Conservation (phyloP, 2,329 filamentous ascomycete genomes). For the Chaetomium strumarium region DNA sequence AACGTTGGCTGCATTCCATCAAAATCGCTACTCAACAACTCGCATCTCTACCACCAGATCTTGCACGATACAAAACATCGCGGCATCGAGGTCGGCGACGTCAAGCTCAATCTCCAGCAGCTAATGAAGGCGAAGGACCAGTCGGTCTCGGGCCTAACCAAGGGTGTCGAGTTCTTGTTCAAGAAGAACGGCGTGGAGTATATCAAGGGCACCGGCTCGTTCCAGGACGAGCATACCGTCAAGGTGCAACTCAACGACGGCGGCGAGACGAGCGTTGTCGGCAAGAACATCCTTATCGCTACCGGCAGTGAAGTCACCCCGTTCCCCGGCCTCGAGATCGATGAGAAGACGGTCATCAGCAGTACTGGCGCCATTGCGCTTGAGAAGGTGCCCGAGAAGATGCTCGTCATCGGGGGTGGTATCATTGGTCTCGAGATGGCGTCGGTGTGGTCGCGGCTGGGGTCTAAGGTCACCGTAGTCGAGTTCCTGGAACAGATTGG, state of each 20-base stretch:
- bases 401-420: conserved; percentile 95
- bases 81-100: conserved; percentile 94
- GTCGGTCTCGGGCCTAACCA: conserved; percentile 82
- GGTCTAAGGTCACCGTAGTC: conserved; percentile 91
- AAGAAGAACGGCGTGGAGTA: conserved; percentile 99
- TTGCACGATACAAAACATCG: conserved; percentile 95
- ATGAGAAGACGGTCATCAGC: conserved; percentile 95
- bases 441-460: conserved; percentile 93
- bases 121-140: conserved; percentile 99
- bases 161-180: conserved; percentile 95
- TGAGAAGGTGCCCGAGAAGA: conserved; percentile 86
- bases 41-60: conserved; percentile 94
- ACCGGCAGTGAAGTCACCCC: conserved; percentile 93
- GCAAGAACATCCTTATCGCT: conserved; percentile 97
- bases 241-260: conserved; percentile 87
- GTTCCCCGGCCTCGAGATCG: conserved; percentile 91
- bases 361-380: conserved; percentile 92
- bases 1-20: conserved; percentile 99
- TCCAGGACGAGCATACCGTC: conserved; percentile 84
- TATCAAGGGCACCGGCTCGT: conserved; percentile 85
- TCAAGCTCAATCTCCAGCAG: conserved; percentile 88
- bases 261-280: conserved; percentile 78
- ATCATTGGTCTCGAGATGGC: conserved; percentile 99
- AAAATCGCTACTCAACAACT: conserved; percentile 99
- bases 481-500: conserved; percentile 96